Conservation (phyloP, 2,329 filamentous ascomycete genomes). For the Ampelomyces quisqualis region DNA sequence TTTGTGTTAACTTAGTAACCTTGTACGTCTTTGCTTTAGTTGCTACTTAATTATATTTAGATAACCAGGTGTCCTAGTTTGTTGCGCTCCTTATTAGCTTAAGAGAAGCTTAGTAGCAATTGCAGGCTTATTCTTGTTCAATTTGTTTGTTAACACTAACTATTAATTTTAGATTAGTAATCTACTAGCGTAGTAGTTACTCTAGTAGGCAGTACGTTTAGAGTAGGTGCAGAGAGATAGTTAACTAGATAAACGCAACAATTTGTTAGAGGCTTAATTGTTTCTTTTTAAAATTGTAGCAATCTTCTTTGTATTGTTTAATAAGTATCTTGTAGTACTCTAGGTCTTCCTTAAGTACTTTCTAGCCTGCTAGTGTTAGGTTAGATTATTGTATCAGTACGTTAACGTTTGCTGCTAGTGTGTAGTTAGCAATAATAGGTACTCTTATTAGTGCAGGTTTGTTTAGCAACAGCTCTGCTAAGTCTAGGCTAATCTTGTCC, state of each 20-base stretch:
- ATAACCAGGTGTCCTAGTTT: neutral
- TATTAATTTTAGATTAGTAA: neutral
- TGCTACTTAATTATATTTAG: conserved; percentile 1
- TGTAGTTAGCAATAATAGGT: neutral
- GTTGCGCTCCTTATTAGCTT: neutral
- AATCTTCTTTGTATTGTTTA: neutral
- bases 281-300: neutral
- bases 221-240: neutral
- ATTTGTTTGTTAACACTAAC: neutral
- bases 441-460: neutral
- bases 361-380: neutral
- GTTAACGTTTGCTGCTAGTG: neutral
- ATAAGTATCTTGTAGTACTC: neutral
- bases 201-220: neutral
- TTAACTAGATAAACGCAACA: neutral
- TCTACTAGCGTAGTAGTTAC: neutral
- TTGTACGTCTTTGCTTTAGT: neutral
- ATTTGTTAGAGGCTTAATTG: neutral
- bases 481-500: neutral
- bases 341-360: neutral
- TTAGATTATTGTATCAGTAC: neutral
- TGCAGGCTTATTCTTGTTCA: neutral
- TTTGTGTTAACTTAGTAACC: neutral
- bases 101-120: neutral
- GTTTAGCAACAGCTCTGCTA: neutral